Evolutionary conservation across 495 filamentous ascomycete species (phyloP), one percentile per base, ranked within the genome.

Genomic region (Penicillium bialowiezense): DNA sequence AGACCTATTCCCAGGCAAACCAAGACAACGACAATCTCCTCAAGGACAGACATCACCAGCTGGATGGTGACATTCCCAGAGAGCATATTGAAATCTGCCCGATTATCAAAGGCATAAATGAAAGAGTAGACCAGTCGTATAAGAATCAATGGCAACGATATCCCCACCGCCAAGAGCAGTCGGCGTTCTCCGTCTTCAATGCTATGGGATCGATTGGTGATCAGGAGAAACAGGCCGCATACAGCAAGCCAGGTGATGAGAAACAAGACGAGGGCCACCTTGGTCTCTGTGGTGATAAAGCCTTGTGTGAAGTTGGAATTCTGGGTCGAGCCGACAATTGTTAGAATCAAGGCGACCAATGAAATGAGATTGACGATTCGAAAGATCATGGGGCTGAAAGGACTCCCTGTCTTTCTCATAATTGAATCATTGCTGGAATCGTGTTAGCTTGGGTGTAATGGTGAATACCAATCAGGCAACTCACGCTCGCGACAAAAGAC

Each of bases 121-220:
- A 49, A 31, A 4, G 57, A 56, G 48, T 72, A 72, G 28, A 70
- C 34, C 5, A 72, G 43, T 33, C 69, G 56, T 15, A 71, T 50
- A 19, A 68, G 50, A 15, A 72, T 45, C 38, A 72, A 56, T 6
- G 69, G 66, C 0, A 69, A 41, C 1, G 62, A 55, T 21, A 65
- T 9, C 5, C 35, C 52, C n/a, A 71, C 58, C 3, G 62, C 69
- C 7, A 62, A 32, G 5, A 69, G 41, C 13, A 72, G 31, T 5
- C 66, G 44, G 28, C 60, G 64, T 44, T 71, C 69, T 28, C 56
- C 55, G 1, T 48, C 37, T 26, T 55, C 54, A 26, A 52, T 51
- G 15, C 35, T 37, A 2, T 18, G n/a, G 29, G 39, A 46, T 7
- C 50, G 52, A 10, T 19, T 13, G 13, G 33, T 14, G 15, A 47